Conservation (phyloP, 768 basidiomycete species). For the Paxillus involutus region DNA sequence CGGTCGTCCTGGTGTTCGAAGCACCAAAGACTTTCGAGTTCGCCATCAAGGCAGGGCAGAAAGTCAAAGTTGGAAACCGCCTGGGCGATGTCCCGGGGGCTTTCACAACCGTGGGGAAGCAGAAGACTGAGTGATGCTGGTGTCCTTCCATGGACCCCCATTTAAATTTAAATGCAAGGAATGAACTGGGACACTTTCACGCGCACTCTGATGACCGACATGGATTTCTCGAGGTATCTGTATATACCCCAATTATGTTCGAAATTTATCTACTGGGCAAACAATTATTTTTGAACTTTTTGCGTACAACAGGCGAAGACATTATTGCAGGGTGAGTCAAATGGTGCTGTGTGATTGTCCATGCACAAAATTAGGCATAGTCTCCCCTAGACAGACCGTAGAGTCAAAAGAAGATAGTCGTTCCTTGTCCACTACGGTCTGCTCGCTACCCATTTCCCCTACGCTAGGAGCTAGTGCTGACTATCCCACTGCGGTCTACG, state of each 20-base stretch:
- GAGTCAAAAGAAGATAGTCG: too few relatives aligned
- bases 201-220: constrained; percentile 1
- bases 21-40: constrained; percentile 86
- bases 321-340: too few relatives aligned
- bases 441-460: too few relatives aligned
- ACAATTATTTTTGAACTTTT: too few relatives aligned
- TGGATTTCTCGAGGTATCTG: constrained; percentile 8
- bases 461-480: too few relatives aligned
- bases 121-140: constrained; percentile 30
- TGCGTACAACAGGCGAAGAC: background rate
- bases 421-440: too few relatives aligned
- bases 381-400: too few relatives aligned
- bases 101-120: constrained; percentile 27
- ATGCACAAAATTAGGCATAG: too few relatives aligned
- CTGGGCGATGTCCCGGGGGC: constrained; percentile 56
- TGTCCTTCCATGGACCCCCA: too few relatives aligned
- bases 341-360: too few relatives aligned
- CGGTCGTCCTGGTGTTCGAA: constrained; percentile 96
- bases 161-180: background rate
- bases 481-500: too few relatives aligned
- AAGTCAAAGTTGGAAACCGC: constrained; percentile 83
- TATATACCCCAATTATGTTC: constrained; percentile 16
- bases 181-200: too few relatives aligned
- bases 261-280: background rate
- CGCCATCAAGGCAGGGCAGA: constrained; percentile 70